A percentile compares a stretch with the other conserved stretches of the same genome.
Evolutionary conservation across 352 stramenopile genomes (phyloP).

Genomic region (Pythium vanterpoolii): DNA sequence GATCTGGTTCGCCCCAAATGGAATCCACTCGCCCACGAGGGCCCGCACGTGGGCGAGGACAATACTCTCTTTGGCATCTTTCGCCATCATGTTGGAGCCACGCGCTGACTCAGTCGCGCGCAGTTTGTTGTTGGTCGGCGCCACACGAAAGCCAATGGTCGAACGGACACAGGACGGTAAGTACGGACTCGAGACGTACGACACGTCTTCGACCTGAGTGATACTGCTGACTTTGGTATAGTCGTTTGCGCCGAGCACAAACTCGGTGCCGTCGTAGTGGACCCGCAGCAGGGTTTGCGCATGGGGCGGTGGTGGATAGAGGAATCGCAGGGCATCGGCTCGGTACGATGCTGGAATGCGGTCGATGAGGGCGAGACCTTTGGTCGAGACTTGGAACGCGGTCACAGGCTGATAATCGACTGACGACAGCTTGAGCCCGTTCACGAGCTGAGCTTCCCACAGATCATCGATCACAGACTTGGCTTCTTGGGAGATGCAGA

Average conservation of each 20-base stretch:
- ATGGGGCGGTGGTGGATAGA: constrained; percentile 37
- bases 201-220: constrained; percentile 97
- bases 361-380: constrained; percentile 86
- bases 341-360: constrained; percentile 84
- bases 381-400: constrained; percentile 92
- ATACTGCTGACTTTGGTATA: constrained; percentile 91
- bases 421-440: constrained; percentile 92
- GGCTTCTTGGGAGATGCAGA: constrained; percentile 94
- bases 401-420: constrained; percentile 94
- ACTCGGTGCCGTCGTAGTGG: constrained; percentile 66
- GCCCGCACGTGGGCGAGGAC: constrained; percentile 95
- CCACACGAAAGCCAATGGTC: constrained; percentile 78
- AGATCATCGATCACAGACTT: constrained; percentile 96
- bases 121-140: constrained; percentile 94
- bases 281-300: constrained; percentile 36
- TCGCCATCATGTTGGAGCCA: constrained; percentile 87
- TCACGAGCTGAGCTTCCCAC: constrained; percentile 94
- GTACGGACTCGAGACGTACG: constrained; percentile 96
- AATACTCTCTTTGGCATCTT: constrained; percentile 94
- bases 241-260: constrained; percentile 60
- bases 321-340: constrained; percentile 45
- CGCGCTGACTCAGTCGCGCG: constrained; percentile 86
- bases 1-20: constrained; percentile 97
- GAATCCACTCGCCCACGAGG: constrained; percentile 97
- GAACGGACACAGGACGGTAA: constrained; percentile 95